Base-by-base conservation (phyloP, 306 rosid genomes). In the Astragalus membranaceus region DNA sequence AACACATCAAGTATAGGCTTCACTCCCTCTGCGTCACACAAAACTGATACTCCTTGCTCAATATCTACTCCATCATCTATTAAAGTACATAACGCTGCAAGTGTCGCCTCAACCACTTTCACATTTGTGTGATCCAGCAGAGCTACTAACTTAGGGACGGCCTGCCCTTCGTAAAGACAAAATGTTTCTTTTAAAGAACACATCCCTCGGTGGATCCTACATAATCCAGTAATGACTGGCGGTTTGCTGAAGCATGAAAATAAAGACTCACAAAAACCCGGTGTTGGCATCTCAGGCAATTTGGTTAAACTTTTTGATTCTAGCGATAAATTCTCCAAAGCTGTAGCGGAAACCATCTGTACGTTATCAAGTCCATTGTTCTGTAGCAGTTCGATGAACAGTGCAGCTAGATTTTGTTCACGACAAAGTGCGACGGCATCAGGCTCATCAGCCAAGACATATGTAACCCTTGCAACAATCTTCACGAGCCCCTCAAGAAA, bases 311-410 rank as follows among this genome's bases (percentile, higher is more conserved):
- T 86, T 78, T 83, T 89, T 6, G 99, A 72, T 73, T 87, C 96
- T 78, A 57, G 83, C 0, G 99, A 94, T 50, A 94, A 65, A 72
- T 94, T 91, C 82, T 91, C 99, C 83, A 94, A 81, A 70, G 96
- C 99, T 37, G 72, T 70, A 10, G 97, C 97, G n/a, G 99, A 87
- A 79, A 81, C 90, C 97, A 94, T 83, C 88, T 94, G 99, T 44
- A 94, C 87, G 67, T 81, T 94, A 73, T 94, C 95, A 10, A 94
- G 87, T 73, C 99, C 99, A 64, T 91, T 94, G 73, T 92, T 14
- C 68, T 87, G 97, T 60, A 94, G 92, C 64, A 88, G 79, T 5
- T 91, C 97, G 53, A 87, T 84, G 72, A 91, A 94, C 70, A 87
- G 77, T 14, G 86, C 83, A 16, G 97, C 85, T 51, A 94, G 85